phyloP scores from a whole-genome alignment of 83 land plant species.

The Larix sibirica region DNA sequence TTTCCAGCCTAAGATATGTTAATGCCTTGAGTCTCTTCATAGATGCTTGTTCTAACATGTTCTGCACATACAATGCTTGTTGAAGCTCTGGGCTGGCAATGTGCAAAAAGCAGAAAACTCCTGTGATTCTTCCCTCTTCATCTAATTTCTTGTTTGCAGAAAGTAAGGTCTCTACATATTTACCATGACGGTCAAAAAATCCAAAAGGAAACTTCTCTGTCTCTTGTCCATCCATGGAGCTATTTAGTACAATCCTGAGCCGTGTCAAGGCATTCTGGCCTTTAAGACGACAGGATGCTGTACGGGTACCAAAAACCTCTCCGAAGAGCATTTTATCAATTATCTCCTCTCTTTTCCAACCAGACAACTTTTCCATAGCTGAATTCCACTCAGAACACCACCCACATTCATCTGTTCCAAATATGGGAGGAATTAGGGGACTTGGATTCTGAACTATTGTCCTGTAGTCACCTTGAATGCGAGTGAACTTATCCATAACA shows the following conservation, averaged over 20 bases:
- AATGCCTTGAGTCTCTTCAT: conserved; percentile 59
- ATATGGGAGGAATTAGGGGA: conserved; percentile 76
- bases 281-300: conserved; percentile 64
- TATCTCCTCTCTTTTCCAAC: conserved; percentile 60
- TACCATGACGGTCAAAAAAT: conserved; percentile 49
- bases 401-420: conserved; percentile 80
- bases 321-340: conserved; percentile 74
- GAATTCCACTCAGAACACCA: conserved; percentile 85
- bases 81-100: conserved; percentile 76
- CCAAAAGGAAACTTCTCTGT: conserved; percentile 66
- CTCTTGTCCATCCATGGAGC: conserved; percentile 61
- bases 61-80: conserved; percentile 64
- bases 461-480: conserved; percentile 79
- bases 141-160: conserved; percentile 63
- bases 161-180: conserved; percentile 58
- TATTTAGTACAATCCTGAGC: conserved; percentile 61
- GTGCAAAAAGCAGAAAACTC: conserved; percentile 79
- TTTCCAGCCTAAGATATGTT: conserved; percentile 56
- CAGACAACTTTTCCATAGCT: conserved; percentile 70
- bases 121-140: conserved; percentile 62
- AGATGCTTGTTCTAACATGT: conserved; percentile 52
- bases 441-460: conserved; percentile 74
- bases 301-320: conserved; percentile 66
- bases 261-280: conserved; percentile 65
- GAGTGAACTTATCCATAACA: conserved; percentile 80